Percentiles rank a stretch among this genome's conserved stretches.
Evolutionary conservation across 768 basidiomycete species (phyloP).

Genomic region (Heimioporus sp.): DNA sequence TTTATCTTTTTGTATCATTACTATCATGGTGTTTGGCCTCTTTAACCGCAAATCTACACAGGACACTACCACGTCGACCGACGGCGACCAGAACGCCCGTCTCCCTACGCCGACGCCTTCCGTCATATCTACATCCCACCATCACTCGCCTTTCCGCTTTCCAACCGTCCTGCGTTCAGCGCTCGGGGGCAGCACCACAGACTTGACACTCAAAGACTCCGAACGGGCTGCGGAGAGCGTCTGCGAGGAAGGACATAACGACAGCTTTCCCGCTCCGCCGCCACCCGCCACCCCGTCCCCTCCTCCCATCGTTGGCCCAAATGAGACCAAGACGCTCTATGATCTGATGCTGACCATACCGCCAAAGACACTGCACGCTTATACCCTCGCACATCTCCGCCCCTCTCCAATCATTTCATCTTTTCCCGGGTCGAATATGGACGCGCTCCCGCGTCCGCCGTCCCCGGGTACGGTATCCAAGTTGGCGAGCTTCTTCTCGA

Average conservation of each 20-base stretch:
- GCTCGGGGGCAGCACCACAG: slow-evolving; percentile 20
- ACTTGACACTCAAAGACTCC: slow-evolving; percentile 18
- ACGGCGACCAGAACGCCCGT: slow-evolving; percentile 25
- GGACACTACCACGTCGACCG: slow-evolving; percentile 7
- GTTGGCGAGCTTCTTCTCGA: slow-evolving; percentile 57
- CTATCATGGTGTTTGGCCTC: slow-evolving; percentile 41
- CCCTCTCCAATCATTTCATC: neutral
- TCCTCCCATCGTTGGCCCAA: slow-evolving; percentile 35
- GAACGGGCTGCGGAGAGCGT: slow-evolving; percentile 6
- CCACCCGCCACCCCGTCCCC: slow-evolving; percentile 32
- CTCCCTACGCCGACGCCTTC: slow-evolving; percentile 58
- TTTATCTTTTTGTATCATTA: neutral
- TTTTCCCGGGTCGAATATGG: too few species aligned
- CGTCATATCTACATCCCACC: slow-evolving; percentile 30
- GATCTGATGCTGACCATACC: slow-evolving; percentile 59
- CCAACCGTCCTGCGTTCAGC: slow-evolving; percentile 12
- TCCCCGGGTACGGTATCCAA: slow-evolving; percentile 41
- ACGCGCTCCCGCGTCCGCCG: slow-evolving; percentile 14
- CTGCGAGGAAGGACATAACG: slow-evolving; percentile 4
- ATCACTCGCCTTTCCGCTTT: slow-evolving; percentile 22
- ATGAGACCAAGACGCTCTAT: slow-evolving; percentile 44
- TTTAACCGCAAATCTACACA: slow-evolving; percentile 35
- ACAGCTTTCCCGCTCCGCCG: slow-evolving; percentile 16
- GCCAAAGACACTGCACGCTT: slow-evolving; percentile 62
- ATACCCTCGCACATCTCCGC: slow-evolving; percentile 52